phyloP scores from a whole-genome alignment of 345 rosid genomes.

The Rhodamnia argentea region DNA sequence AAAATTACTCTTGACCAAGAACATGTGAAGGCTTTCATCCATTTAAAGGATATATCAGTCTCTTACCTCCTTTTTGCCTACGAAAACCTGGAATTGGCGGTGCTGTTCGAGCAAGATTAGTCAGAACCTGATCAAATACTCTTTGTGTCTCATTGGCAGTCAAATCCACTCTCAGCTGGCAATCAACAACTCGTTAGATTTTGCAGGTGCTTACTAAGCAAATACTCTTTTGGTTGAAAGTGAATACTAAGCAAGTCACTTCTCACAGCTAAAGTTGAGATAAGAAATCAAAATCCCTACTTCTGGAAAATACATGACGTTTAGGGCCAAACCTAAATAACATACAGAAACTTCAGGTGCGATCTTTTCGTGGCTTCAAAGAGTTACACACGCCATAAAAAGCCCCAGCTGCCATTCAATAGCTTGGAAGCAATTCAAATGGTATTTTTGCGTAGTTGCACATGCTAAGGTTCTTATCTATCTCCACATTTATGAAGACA shows the following conservation, averaged over 20 bases:
- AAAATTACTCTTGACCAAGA: neutral
- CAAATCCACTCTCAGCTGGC: slow-evolving; percentile 52
- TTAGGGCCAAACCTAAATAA: neutral
- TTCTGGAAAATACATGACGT: neutral
- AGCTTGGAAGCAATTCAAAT: neutral
- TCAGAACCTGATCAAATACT: slow-evolving; percentile 34
- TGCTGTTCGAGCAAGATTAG: slow-evolving; percentile 40
- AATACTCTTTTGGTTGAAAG: neutral
- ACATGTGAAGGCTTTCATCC: neutral
- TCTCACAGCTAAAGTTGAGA: neutral
- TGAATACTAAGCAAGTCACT: neutral
- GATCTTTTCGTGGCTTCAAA: neutral
- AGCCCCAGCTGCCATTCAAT: neutral
- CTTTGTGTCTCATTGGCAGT: slow-evolving; percentile 36
- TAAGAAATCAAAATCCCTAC: neutral
- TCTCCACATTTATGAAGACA: neutral
- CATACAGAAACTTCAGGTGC: neutral
- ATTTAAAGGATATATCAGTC: neutral
- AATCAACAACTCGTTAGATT: slow-evolving; percentile 2
- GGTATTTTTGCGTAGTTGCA: neutral
- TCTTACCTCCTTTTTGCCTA: slow-evolving; percentile 50
- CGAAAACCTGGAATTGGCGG: slow-evolving; percentile 68
- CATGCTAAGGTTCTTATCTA: neutral
- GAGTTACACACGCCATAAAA: neutral
- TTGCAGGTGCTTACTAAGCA: neutral